Conservation (phyloP, 495 filamentous ascomycete species). For the Aspergillus nidulans region DNA sequence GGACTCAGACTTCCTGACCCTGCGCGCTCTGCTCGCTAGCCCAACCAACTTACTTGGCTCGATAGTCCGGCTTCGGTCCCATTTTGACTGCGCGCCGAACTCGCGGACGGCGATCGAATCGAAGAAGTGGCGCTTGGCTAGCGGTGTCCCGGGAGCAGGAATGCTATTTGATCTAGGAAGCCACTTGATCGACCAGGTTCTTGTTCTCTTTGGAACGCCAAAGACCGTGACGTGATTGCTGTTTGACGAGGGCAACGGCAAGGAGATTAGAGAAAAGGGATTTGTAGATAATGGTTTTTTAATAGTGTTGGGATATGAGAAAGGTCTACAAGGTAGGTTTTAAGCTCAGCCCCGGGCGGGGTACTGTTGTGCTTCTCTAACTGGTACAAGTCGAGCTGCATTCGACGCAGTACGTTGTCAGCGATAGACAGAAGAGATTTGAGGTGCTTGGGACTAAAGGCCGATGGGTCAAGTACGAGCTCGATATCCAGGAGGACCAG, state of each 20-base stretch:
- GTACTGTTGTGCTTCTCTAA: too few relatives aligned
- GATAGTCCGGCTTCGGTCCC: not conserved
- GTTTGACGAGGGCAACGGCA: not conserved
- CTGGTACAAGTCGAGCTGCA: not conserved
- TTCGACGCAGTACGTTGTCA: not conserved
- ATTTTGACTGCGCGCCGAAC: not conserved
- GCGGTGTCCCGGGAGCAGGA: not conserved
- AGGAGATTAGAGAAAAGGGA: not conserved
- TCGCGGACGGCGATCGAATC: not conserved
- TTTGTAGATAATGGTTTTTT: not conserved
- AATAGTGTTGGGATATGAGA: not conserved
- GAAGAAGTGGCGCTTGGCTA: not conserved
- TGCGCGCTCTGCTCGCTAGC: not conserved
- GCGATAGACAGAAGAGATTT: not conserved
- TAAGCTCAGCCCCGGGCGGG: not conserved
- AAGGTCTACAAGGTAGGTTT: too few relatives aligned
- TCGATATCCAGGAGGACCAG: not conserved
- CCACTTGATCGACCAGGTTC: not conserved
- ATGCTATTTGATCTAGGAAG: not conserved
- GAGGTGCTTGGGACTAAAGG: not conserved
- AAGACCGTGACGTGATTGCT: too few relatives aligned
- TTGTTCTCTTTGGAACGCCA: not conserved
- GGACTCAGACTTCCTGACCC: not conserved
- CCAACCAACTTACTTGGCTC: not conserved
- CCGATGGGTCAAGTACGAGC: not conserved